phyloP scores from a whole-genome alignment of 441 rosid species.

The Biscutella auriculata region DNA sequence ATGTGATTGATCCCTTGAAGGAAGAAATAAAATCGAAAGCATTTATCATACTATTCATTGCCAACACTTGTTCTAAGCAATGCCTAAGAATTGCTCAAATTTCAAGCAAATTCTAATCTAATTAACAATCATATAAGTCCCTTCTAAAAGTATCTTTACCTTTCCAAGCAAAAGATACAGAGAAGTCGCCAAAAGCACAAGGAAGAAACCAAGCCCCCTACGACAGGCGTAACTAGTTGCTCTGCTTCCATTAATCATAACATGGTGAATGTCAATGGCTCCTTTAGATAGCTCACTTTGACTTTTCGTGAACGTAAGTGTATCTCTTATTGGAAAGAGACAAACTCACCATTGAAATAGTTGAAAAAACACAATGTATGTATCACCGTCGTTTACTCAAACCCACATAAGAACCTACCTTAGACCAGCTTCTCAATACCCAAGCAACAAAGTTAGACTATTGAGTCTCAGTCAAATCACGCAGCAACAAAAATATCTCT shows the following conservation, averaged over 20 bases:
- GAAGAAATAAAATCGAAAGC: not conserved
- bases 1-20: not conserved
- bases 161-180: slow-evolving; percentile 29
- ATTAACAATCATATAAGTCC: not conserved
- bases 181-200: slow-evolving; percentile 25
- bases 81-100: not conserved
- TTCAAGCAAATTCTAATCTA: not conserved
- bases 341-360: slow-evolving; percentile 24
- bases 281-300: slow-evolving; percentile 27
- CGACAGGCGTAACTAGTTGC: slow-evolving; percentile 14
- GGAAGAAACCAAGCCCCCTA: slow-evolving; percentile 23
- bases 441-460: not conserved
- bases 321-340: slow-evolving; percentile 30
- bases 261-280: slow-evolving; percentile 52
- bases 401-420: not conserved
- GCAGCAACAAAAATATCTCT: not conserved
- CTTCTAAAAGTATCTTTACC: slow-evolving; percentile 24
- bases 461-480: not conserved
- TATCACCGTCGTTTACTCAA: slow-evolving; percentile 6
- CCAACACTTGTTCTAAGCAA: not conserved
- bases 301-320: slow-evolving; percentile 33
- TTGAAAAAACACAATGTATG: not conserved
- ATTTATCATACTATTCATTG: not conserved
- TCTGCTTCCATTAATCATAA: slow-evolving; percentile 35
- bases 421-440: slow-evolving; percentile 7